Base-by-base conservation (phyloP, 371 early-diverging fungal genomes). In the Zychaea mexicana region DNA sequence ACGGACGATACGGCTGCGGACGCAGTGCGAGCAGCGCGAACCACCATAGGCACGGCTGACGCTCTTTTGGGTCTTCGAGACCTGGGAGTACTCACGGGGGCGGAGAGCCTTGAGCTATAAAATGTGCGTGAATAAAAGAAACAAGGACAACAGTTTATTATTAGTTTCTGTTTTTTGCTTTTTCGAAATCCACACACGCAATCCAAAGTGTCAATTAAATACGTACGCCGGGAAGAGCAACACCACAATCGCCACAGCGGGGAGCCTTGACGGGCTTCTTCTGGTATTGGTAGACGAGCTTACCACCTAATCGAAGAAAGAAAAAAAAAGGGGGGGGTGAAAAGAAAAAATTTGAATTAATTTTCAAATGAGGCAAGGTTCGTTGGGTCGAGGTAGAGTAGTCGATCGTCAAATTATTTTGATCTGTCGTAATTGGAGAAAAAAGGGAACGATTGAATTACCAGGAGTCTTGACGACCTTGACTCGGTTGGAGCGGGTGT, bases 401-500 rank as follows among this genome's bases (percentile, higher is more conserved):
- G n/a, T 52, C 13, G 7, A 30, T 49, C 24, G 21, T 54, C 8
- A 17, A 55, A 17, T 57, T 54, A 12, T 33, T 8, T 33, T 17
- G n/a, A 17, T 12, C 4, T 42, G 4, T 33, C n/a, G 28, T 24
- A 12, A 31, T 6, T 46, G 13, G 2, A 28, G 21, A 39, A 49
- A n/a, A 9, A n/a, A 42, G 12, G 12, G 7, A 28, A 26, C 30
- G n/a, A n/a, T n/a, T n/a, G n/a, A n/a, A 45, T 73, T 76, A 89
- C 94, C 97, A 73, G 98, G 98, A 72, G 98, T 97, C 94, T 97
- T 97, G 82, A 94, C 92, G 74, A 94, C 87, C 72, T 89, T 85
- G 81, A 91, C 90, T 84, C 94, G 89, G 95, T 98, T 98, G 77
- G 96, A 96, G 82, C 91, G 92, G 82, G 98, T 98, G 95, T 97